A percentile compares a stretch with the other conserved stretches of the same genome.
Conservation (phyloP, 179 eudicot genomes). For the Gypsophila paniculata region DNA sequence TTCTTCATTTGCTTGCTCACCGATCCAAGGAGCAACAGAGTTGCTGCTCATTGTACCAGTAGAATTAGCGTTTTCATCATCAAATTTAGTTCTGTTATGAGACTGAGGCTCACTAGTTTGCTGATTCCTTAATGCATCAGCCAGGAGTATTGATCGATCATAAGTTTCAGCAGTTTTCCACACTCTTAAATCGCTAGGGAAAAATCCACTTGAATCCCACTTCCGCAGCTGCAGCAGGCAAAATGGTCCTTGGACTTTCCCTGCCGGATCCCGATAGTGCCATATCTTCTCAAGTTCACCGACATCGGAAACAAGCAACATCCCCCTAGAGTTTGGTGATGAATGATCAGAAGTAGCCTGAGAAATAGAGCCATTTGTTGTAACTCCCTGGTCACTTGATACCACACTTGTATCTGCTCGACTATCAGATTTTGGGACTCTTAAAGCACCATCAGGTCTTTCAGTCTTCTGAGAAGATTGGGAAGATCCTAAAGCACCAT, state of each 20-base stretch:
- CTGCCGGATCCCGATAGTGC: slow-evolving; percentile 48
- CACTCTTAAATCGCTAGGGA: slow-evolving; percentile 45
- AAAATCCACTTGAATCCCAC: slow-evolving; percentile 45
- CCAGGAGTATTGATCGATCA: slow-evolving; percentile 36
- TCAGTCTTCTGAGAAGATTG: slow-evolving; percentile 25
- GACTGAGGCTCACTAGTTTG: slow-evolving; percentile 25
- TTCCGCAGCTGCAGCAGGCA: slow-evolving; percentile 45
- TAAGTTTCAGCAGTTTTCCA: slow-evolving; percentile 37
- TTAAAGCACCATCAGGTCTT: slow-evolving; percentile 27
- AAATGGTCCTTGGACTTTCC: slow-evolving; percentile 52
- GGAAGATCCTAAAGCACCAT: slow-evolving; percentile 29
- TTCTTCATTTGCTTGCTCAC: slow-evolving; percentile 30
- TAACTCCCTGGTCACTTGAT: slow-evolving; percentile 33
- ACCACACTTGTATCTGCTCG: slow-evolving; percentile 36
- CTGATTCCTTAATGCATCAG: slow-evolving; percentile 35
- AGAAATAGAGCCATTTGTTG: slow-evolving; percentile 28
- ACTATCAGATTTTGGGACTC: slow-evolving; percentile 34
- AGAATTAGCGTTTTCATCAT: slow-evolving; percentile 28
- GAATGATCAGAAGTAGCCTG: slow-evolving; percentile 41
- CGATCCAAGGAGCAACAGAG: slow-evolving; percentile 25
- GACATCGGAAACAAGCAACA: slow-evolving; percentile 27
- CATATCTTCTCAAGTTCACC: slow-evolving; percentile 41
- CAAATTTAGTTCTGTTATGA: slow-evolving; percentile 33
- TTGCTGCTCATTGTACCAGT: slow-evolving; percentile 32
- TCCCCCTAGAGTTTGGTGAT: slow-evolving; percentile 28